Base-by-base conservation (phyloP, 2,329 filamentous ascomycete genomes). In the Neonectria coccinea region DNA sequence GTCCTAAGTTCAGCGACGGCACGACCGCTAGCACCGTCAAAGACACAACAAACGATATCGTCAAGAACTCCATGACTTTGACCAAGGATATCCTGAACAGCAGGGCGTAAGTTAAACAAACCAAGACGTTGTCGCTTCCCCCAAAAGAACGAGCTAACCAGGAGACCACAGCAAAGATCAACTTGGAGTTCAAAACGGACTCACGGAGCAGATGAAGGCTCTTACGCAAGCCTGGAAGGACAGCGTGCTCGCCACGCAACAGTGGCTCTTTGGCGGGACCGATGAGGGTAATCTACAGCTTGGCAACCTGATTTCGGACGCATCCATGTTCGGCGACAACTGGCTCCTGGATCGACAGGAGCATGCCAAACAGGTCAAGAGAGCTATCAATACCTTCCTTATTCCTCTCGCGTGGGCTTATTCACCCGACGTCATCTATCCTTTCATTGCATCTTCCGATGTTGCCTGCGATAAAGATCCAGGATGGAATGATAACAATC, bases 401-500 rank as follows among this genome's bases (percentile, higher is more conserved):
- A 66, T 66, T 8, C 64, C 62, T 1, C 48, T 67, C 44, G 65
- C 62, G 9, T 67, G 64, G 64, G 52, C 60, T 10, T 66, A 66
- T n/a, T 66, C 64, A 2, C 64, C 64, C 2, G 65, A 67, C 5
- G 44, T 55, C 6, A 18, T 67, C n/a, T 52, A 48, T 11, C 58
- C 62, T 9, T 67, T 66, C 44, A 67, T 67, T 10, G 65, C 54
- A 5, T 39, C 65, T 16, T 52, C 65, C 5, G 65, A 62, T 18
- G 62, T 54, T 12, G 53, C 48, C 9, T 67, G 65, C n/a, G 65
- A 66, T 1, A 5, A 66, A 27, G 65, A 67, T 1, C 62, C 65
- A 1, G 65, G 65, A 5, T 66, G 50, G 42, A 67, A 67, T 14
- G 47, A 59, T 1, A 27, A 29, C 10, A 44, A 6, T 3, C 57